These are phyloP conservation scores for Xylariaceae sp. DNA, from an alignment of 2,329 filamentous ascomycete species.

Conservation along the genomic window DNA sequence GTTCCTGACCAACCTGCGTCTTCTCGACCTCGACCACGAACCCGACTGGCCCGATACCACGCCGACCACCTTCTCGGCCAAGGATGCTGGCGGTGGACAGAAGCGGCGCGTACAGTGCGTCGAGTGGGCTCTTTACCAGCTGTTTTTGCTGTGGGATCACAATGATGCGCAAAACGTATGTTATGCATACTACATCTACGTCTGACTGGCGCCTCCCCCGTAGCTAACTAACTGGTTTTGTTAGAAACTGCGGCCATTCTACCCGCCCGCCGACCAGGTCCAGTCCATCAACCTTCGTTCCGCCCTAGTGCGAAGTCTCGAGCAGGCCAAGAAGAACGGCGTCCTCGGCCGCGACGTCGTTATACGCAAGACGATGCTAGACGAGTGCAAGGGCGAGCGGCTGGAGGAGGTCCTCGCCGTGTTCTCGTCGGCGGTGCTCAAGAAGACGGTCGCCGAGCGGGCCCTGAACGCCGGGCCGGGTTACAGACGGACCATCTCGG, in stretches of 20 bases:
- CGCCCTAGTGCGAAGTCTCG: conserved; percentile 73
- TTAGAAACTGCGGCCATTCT: conserved; percentile 84
- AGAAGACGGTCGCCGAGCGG: conserved; percentile 53
- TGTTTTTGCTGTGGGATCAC: conserved; percentile 80
- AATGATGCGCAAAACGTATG: conserved; percentile 67
- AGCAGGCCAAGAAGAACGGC: conserved; percentile 83
- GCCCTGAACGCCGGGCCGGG: conserved; percentile 31
- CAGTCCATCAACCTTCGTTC: conserved; percentile 88
- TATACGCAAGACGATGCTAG: conserved; percentile 89
- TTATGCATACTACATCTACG: neutral
- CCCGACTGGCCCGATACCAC: conserved; percentile 78
- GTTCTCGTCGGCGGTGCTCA: conserved; percentile 79
- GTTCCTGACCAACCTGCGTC: conserved; percentile 77
- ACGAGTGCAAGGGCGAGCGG: conserved; percentile 89
- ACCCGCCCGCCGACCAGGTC: conserved; percentile 81
- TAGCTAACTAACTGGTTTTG: conserved; percentile 9
- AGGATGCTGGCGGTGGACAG: conserved; percentile 63
- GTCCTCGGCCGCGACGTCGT: conserved; percentile 72
- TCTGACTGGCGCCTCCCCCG: neutral
- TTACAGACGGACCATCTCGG: conserved; percentile 43
- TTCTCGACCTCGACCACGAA: conserved; percentile 71
- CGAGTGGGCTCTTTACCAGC: conserved; percentile 86
- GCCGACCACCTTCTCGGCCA: conserved; percentile 61
- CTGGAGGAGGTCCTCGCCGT: conserved; percentile 79
- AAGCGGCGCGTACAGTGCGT: conserved; percentile 76